phyloP scores from a whole-genome alignment of 208 protist species.

The Leishmania major region DNA sequence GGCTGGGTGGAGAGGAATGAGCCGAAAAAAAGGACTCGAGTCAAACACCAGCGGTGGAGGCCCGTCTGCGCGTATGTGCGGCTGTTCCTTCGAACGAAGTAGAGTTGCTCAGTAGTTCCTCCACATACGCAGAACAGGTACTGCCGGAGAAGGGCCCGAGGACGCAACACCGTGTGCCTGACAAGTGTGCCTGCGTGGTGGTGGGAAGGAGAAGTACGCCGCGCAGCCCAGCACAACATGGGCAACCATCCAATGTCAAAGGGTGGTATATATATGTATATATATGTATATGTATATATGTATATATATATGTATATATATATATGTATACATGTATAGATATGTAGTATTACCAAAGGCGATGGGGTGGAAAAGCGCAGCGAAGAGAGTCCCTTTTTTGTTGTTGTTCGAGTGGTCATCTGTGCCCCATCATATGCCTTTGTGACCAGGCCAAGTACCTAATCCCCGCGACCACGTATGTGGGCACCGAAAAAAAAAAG shows the following conservation, averaged over 20 bases:
- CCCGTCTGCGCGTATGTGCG: not conserved
- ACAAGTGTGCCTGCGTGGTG: not conserved
- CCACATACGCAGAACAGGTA: not conserved
- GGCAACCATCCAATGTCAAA: not conserved
- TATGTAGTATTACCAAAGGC: not conserved
- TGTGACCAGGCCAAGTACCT: not conserved
- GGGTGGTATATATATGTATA: too few species aligned
- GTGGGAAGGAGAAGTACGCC: not conserved
- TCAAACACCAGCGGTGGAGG: not conserved
- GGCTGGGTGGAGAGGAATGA: not conserved
- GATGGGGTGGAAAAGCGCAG: not conserved
- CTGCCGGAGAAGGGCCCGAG: not conserved
- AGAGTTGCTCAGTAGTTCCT: not conserved
- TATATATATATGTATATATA: too few species aligned
- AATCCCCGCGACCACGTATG: not conserved
- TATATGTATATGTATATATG: too few species aligned
- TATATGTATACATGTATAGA: too few species aligned
- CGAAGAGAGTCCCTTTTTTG: not conserved
- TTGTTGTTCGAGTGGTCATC: not conserved
- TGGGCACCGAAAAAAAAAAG: not conserved
- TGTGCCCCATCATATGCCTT: not conserved
- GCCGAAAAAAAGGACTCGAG: too few species aligned
- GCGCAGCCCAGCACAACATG: not conserved
- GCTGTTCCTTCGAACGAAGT: not conserved
- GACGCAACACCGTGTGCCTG: not conserved